phyloP scores from a whole-genome alignment of 2,329 filamentous ascomycete genomes.

The Claviceps africana region DNA sequence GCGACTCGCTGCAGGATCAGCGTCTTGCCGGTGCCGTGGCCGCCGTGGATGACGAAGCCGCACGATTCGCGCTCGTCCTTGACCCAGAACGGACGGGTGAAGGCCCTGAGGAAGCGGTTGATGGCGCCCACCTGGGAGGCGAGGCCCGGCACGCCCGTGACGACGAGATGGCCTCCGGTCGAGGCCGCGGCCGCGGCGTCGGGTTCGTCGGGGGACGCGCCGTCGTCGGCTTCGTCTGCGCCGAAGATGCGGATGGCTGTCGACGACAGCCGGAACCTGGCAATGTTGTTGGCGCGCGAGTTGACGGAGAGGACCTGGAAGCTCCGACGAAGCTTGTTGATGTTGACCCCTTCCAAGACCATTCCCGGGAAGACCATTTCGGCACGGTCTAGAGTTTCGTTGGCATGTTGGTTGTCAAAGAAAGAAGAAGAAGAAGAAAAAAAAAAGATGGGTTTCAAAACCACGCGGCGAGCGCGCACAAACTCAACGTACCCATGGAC shows the following conservation, averaged over 20 bases:
- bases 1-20: conserved; percentile 56
- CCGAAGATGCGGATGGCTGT: conserved; percentile 25
- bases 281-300: conserved; percentile 28
- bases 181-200: conserved; percentile 6
- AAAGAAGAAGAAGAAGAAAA: not conserved
- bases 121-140: conserved; percentile 47
- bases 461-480: not conserved
- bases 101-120: conserved; percentile 50
- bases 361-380: conserved; percentile 59
- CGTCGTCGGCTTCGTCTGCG: conserved; percentile 13
- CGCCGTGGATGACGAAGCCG: conserved; percentile 64
- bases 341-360: conserved; percentile 46
- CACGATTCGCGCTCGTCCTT: conserved; percentile 26
- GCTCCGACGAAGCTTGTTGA: conserved; percentile 17
- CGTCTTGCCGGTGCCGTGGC: conserved; percentile 73
- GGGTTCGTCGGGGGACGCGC: not conserved
- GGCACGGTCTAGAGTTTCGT: conserved; percentile 34
- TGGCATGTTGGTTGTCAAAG: not conserved
- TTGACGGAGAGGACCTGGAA: conserved; percentile 49
- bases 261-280: conserved; percentile 26
- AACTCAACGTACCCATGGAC: conserved; percentile 17
- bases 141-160: conserved; percentile 54
- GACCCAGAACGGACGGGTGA: conserved; percentile 26
- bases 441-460: not conserved
- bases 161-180: conserved; percentile 22